These are phyloP conservation scores for Zalaria obscura DNA, from an alignment of 2,329 filamentous ascomycete genomes.

Conservation along the genomic window DNA sequence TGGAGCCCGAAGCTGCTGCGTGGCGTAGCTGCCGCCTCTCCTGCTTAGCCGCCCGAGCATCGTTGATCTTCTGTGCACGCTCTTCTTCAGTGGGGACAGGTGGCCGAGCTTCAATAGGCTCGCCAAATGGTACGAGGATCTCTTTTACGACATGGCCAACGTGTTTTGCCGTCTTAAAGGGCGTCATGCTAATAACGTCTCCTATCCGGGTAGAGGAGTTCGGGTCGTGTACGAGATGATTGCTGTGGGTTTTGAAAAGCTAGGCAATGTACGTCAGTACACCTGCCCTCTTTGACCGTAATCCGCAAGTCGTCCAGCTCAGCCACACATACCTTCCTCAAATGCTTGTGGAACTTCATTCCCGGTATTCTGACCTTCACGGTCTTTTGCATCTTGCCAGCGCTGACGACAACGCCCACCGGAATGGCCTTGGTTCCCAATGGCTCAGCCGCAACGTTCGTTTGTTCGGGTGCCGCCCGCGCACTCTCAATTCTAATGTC, in stretches of 20 bases:
- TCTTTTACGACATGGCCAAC: constrained; percentile 62
- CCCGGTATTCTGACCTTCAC: constrained; percentile 63
- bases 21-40: constrained; percentile 20
- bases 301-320: background rate
- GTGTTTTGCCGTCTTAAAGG: constrained; percentile 50
- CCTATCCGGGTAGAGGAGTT: constrained; percentile 57
- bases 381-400: constrained; percentile 64
- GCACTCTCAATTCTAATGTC: too few species aligned
- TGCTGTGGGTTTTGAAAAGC: constrained; percentile 50
- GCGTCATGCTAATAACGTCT: constrained; percentile 60
- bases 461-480: too few species aligned
- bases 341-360: constrained; percentile 56
- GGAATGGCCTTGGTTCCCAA: background rate
- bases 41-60: constrained; percentile 43
- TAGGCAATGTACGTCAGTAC: constrained; percentile 16
- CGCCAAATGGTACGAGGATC: constrained; percentile 59
- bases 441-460: too few species aligned
- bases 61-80: constrained; percentile 39
- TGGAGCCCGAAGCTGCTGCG: constrained; percentile 15
- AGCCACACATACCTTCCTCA: constrained; percentile 49
- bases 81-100: constrained; percentile 52
- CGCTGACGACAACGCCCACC: constrained; percentile 58
- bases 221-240: constrained; percentile 66
- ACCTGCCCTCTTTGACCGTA: too few species aligned
- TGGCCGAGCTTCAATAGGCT: constrained; percentile 48